These are phyloP conservation scores for Calophaca sinica DNA, from an alignment of 306 rosid genomes.

Conservation along the genomic window DNA sequence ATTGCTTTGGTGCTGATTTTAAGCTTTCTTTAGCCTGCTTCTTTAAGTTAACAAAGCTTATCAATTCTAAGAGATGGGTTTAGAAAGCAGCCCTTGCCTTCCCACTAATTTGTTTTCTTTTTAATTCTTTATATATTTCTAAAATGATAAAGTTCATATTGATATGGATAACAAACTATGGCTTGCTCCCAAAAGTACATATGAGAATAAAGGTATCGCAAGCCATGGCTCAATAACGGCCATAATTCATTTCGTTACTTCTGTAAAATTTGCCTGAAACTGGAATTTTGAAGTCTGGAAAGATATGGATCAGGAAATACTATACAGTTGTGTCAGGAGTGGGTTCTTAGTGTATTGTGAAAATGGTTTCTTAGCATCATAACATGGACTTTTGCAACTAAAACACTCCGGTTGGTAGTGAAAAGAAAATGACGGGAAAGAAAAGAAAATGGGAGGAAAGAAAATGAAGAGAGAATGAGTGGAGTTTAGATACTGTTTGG, in stretches of 20 bases:
- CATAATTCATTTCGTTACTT: constrained; percentile 1
- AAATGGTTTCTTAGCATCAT: constrained; percentile 19
- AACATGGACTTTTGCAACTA: constrained; percentile 5
- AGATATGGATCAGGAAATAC: constrained; percentile 8
- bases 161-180: constrained; percentile 11
- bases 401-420: background rate
- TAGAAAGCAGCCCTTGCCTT: constrained; percentile 1
- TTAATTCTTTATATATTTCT: constrained; percentile 8
- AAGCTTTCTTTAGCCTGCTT: constrained; percentile 18
- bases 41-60: constrained; percentile 15
- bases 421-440: too few species aligned
- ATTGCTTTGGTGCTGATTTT: constrained; percentile 15
- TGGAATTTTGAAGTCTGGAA: constrained; percentile 17
- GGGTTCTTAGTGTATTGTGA: background rate
- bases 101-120: constrained; percentile 16
- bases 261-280: constrained; percentile 25
- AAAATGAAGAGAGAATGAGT: background rate
- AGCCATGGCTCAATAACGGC: constrained; percentile 11
- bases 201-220: background rate
- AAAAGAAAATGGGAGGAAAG: too few species aligned
- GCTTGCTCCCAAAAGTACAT: constrained; percentile 2
- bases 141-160: background rate
- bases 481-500: background rate
- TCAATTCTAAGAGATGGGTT: constrained; percentile 36
- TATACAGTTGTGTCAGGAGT: background rate